Evolutionary conservation across 495 filamentous ascomycete genomes (phyloP).

Genomic region (Thozetella sp.): DNA sequence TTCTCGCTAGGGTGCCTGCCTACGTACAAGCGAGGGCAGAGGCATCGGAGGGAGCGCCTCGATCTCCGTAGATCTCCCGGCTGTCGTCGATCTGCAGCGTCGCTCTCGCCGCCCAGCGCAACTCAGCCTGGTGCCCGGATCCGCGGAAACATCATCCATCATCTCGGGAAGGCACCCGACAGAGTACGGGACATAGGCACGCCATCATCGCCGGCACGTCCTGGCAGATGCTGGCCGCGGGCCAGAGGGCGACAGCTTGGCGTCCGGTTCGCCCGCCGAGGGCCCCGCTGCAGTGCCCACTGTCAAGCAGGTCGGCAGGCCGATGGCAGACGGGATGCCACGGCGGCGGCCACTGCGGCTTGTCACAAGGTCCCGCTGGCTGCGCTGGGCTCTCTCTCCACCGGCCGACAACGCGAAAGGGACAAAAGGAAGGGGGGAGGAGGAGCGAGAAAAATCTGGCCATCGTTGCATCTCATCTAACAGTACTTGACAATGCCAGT

Average conservation of each 20-base stretch:
- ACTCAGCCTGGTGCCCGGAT: neutral
- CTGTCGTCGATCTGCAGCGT: neutral
- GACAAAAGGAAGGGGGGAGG: neutral
- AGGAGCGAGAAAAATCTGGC: neutral
- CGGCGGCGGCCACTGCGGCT: too few relatives aligned
- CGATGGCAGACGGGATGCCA: too few relatives aligned
- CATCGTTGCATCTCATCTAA: constrained; percentile 1
- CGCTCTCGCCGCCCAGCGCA: neutral
- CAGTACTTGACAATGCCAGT: neutral
- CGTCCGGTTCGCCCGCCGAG: too few relatives aligned
- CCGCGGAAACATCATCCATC: neutral
- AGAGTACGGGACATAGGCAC: too few relatives aligned
- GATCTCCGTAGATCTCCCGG: constrained; percentile 1
- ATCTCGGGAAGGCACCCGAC: neutral
- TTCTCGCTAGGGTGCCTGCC: neutral
- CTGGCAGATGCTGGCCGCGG: too few relatives aligned
- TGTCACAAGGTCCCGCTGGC: too few relatives aligned
- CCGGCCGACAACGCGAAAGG: neutral
- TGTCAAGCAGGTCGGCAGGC: too few relatives aligned
- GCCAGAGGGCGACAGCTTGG: too few relatives aligned
- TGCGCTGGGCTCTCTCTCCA: too few relatives aligned
- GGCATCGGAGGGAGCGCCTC: neutral
- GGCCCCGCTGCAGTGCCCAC: too few relatives aligned
- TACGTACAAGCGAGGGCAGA: neutral
- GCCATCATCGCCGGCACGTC: too few relatives aligned